Evolutionary conservation across 495 filamentous ascomycete species (phyloP).

Genomic region (Neurospora hispaniola): DNA sequence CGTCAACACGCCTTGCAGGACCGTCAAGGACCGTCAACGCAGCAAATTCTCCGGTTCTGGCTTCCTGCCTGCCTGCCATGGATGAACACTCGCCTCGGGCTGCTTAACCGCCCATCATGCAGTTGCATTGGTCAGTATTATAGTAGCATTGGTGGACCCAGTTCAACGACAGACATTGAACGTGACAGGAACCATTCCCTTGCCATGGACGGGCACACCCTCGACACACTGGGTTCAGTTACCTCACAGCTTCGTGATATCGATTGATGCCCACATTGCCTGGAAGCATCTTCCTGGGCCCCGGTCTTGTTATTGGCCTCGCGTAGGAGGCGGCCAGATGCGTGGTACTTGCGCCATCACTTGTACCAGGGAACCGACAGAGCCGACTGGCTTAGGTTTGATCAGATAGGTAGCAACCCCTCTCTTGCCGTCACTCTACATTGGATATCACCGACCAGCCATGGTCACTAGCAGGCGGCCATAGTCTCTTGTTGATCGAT

Average conservation of each 20-base stretch:
- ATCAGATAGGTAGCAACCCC: neutral
- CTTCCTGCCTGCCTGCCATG: neutral
- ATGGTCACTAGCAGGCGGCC: neutral
- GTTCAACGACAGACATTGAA: neutral
- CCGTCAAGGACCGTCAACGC: neutral
- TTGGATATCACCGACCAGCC: neutral
- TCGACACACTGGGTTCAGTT: neutral
- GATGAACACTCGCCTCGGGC: neutral
- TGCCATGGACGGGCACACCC: neutral
- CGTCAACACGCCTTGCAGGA: neutral
- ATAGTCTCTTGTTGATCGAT: neutral
- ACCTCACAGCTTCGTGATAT: slow-evolving; percentile 16
- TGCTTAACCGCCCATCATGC: slow-evolving; percentile 37
- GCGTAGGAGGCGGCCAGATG: neutral
- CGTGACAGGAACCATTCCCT: slow-evolving; percentile 4
- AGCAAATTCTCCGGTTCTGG: neutral
- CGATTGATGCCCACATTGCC: slow-evolving; percentile 4
- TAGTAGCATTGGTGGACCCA: slow-evolving; percentile 11
- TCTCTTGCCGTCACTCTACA: neutral
- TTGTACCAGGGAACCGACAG: neutral
- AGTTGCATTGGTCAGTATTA: slow-evolving; percentile 17
- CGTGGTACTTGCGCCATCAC: neutral
- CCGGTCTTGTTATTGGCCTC: slow-evolving; percentile 19
- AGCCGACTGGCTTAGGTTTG: neutral
- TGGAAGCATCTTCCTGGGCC: slow-evolving; percentile 2